These are phyloP conservation scores for Canariomyces notabilis DNA, from an alignment of 2,329 filamentous ascomycete species.

Conservation along the genomic window DNA sequence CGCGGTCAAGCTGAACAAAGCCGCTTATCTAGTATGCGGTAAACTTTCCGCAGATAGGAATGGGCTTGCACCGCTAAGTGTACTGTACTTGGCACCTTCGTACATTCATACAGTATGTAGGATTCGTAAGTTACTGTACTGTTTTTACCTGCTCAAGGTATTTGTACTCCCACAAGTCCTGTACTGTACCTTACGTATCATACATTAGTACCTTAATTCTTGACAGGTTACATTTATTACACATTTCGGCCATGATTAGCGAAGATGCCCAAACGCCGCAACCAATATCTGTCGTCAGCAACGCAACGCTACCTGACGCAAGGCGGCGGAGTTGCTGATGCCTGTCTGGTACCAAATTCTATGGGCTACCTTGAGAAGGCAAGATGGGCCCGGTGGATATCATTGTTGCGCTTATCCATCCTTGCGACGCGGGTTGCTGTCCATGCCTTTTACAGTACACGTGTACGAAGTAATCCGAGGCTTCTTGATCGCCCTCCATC, in stretches of 20 bases:
- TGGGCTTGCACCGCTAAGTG: too few relatives aligned
- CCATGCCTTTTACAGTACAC: conserved; percentile 11
- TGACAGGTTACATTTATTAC: conserved; percentile 19
- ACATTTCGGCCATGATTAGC: conserved; percentile 17
- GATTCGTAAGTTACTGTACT: too few relatives aligned
- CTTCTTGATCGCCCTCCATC: conserved; percentile 27
- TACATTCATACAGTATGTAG: too few relatives aligned
- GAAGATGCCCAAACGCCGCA: conserved; percentile 9
- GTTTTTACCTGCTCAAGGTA: too few relatives aligned
- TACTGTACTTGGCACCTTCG: too few relatives aligned
- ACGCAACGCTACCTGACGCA: conserved; percentile 3
- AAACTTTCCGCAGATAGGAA: too few relatives aligned
- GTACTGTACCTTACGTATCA: too few relatives aligned
- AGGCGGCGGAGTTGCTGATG: conserved; percentile 6
- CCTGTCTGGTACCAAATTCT: conserved; percentile 2
- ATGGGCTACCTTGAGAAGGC: not conserved
- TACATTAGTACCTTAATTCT: too few relatives aligned
- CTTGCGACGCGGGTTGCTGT: conserved; percentile 11
- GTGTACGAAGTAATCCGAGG: conserved; percentile 18
- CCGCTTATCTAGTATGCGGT: too few relatives aligned
- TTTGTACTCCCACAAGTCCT: too few relatives aligned
- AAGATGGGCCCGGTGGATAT: conserved; percentile 1
- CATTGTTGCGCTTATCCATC: conserved; percentile 18
- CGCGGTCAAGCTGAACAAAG: too few relatives aligned
- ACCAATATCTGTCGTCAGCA: conserved; percentile 7